Evolutionary conservation across 495 filamentous ascomycete species (phyloP).

Genomic region (Cairneyella variabilis): DNA sequence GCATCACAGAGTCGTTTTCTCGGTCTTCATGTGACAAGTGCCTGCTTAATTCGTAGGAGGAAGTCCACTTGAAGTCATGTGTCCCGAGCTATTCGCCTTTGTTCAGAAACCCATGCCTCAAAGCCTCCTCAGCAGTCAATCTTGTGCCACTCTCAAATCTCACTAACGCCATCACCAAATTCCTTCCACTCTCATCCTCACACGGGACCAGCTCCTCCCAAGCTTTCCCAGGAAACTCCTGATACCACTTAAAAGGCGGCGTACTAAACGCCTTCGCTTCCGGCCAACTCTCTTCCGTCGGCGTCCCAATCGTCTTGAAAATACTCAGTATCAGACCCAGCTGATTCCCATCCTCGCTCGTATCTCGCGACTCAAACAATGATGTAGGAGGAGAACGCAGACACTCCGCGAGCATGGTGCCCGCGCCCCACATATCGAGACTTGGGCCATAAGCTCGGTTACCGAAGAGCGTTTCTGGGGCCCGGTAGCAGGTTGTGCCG

Average conservation of each 20-base stretch:
- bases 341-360: constrained; percentile 86
- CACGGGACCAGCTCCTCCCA: constrained; percentile 37
- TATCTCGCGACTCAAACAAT: constrained; percentile 67
- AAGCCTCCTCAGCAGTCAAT: constrained; percentile 14
- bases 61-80: no score
- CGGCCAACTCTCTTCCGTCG: constrained; percentile 73
- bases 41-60: no score
- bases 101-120: neutral
- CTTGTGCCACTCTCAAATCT: constrained; percentile 25
- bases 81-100: neutral
- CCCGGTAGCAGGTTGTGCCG: constrained; percentile 84
- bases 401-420: constrained; percentile 74
- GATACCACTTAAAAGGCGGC: constrained; percentile 52
- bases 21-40: no score
- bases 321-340: constrained; percentile 85
- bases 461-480: constrained; percentile 90
- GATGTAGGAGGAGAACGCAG: constrained; percentile 46
- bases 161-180: constrained; percentile 21
- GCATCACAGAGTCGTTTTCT: no score
- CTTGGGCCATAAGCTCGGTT: constrained; percentile 60
- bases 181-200: constrained; percentile 6
- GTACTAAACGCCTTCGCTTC: constrained; percentile 44
- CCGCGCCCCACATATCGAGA: constrained; percentile 89
- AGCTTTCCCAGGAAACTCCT: constrained; percentile 34
- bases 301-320: constrained; percentile 85